These are phyloP conservation scores for Curvularia hawaiiensis DNA, from an alignment of 2,329 filamentous ascomycete genomes.

Conservation along the genomic window DNA sequence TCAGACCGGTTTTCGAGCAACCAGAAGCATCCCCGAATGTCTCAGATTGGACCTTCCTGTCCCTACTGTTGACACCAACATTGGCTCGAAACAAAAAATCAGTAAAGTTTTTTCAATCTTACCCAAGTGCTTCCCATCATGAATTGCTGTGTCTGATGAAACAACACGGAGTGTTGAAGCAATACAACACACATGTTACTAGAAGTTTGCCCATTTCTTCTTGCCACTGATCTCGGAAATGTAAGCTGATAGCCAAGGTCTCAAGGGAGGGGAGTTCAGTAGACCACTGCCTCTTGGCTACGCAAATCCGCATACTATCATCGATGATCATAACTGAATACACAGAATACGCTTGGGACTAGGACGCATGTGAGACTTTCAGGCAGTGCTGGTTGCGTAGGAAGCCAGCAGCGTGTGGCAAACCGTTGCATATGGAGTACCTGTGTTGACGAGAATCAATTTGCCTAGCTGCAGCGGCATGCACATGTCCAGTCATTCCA, in stretches of 20 bases:
- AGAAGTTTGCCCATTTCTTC: not conserved
- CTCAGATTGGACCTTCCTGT: not conserved
- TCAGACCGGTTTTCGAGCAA: not conserved
- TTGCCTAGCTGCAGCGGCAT: not conserved
- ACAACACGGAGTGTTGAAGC: not conserved
- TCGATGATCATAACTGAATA: slow-evolving; percentile 28
- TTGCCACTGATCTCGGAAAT: slow-evolving; percentile 4
- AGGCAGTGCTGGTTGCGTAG: slow-evolving; percentile 1
- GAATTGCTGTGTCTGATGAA: not conserved
- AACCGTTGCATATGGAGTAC: too few relatives aligned
- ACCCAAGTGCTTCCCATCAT: not conserved
- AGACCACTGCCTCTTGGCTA: slow-evolving; percentile 9
- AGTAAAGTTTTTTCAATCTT: too few relatives aligned
- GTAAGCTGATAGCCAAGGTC: slow-evolving; percentile 9
- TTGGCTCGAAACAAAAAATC: not conserved
- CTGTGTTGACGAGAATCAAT: not conserved
- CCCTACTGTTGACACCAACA: not conserved
- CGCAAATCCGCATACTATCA: slow-evolving; percentile 28
- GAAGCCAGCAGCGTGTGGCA: not conserved
- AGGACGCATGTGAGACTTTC: slow-evolving; percentile 13
- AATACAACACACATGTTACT: not conserved
- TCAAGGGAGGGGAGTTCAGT: slow-evolving; percentile 14
- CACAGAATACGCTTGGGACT: slow-evolving; percentile 17
- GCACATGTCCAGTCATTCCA: not conserved
- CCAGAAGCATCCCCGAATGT: not conserved